Base-by-base conservation (phyloP, 148 eudicot genomes). In the Suaeda aralocaspica region DNA sequence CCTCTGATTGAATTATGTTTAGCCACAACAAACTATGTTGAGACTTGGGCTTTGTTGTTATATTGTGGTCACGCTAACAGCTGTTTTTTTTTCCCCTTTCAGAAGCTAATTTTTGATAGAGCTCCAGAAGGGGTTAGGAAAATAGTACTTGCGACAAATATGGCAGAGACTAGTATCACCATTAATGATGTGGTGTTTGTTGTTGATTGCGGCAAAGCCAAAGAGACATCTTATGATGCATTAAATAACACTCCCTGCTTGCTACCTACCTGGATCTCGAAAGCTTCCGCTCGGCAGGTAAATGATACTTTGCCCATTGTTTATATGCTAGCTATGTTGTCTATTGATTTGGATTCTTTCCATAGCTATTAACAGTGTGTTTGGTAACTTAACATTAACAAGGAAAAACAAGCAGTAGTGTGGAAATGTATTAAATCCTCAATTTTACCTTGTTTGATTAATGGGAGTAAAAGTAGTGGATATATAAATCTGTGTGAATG, bases 81-180 rank as follows among this genome's bases (percentile, higher is more conserved):
- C n/a, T n/a, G n/a, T n/a, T n/a, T n/a, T n/a, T n/a, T n/a, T n/a
- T n/a, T n/a, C n/a, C n/a, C n/a, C n/a, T n/a, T 80, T 77, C 85
- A 94, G 98, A 91, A 80, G 77, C 82, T 94, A 78, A 94, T 94
- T 72, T 94, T 94, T 70, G 82, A 94, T 79, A 89, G 80, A 74
- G 88, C 98, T 68, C 90, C 89, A 67, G 96, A 87, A 74, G 98
- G 98, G 80, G 81, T 94, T 57, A 78, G 98, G 82, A 94, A 94
- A 77, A 87, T 94, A 79, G 98, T 94, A 31, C 89, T 94, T 70
- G 98, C 98, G 15, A 94, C 98, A 25, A 94, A 94, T 72, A 94
- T 94, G 98, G 98, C 98, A 34, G 98, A 94, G 86, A 91, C 98
- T 62, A 94, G 98, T 81, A 94, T 94, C 80, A 94, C 98, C 42